Evolutionary conservation across 164 flowering plant species (phyloP), one percentile per base, ranked within the genome.

Genomic region (Annona squamosa): DNA sequence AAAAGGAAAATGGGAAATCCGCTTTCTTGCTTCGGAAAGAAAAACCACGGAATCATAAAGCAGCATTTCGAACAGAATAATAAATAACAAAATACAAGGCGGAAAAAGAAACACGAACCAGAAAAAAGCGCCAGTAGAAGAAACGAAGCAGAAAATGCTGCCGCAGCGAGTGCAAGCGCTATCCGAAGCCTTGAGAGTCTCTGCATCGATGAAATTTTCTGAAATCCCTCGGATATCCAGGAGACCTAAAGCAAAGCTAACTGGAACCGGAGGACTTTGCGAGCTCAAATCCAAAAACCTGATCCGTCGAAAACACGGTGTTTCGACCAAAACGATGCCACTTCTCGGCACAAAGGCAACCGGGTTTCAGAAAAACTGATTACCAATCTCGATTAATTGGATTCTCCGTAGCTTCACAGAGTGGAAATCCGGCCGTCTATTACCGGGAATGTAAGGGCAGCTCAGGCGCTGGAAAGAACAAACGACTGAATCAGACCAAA

Each of bases 121-220:
- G 75, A 5, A 48, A 43, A 19, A 73, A 41, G 44, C 5, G 73
- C 61, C 48, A 44, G 17, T 19, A 79, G 67, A 42, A 79, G 67
- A 26, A 71, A 4, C 16, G 48, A 71, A 12, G 73, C 57, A 7
- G 65, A 10, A 48, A 75, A 9, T 44, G 70, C 63, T 26, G 67
- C 72, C 1, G 57, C 42, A 59, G 48, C 65, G 63, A 76, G 62
- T 17, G 67, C 43, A 46, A 73, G 65, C 17, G 69, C 56, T 48
- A 76, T 37, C 68, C 64, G 68, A 59, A 79, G 73, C 61, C 68
- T 13, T 5, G 72, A 72, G 4, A 37, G 46, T 17, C 46, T 65
- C 71, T 18, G 62, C 78, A 73, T 77, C 71, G 12, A 46, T 47
- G 37, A 13, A 68, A 68, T 5, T 17, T 42, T 43, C 69, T 46